Base-by-base conservation (phyloP, 23 red algal species). In the Agarophyton chilense region DNA sequence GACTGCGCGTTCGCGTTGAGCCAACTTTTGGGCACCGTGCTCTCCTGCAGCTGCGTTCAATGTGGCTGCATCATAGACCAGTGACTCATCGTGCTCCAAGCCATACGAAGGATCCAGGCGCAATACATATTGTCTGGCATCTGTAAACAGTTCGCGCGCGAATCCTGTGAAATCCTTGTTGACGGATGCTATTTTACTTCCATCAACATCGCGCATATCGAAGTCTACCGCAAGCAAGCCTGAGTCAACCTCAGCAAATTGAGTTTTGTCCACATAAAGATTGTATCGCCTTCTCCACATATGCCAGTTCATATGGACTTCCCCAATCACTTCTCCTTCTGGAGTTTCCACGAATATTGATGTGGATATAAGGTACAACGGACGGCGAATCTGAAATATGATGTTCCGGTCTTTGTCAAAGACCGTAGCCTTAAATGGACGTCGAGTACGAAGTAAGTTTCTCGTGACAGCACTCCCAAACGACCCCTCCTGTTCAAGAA, bases 111-210 rank as follows among this genome's bases (percentile, higher is more conserved):
- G 84, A 25, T 93, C 91, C 32, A 95, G 19, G 36, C 96, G 96
- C 22, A 98, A 56, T 14, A 98, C 96, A 45, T 98, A 98, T 77
- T 98, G 96, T 9, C 93, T 74, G 34, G 96, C 96, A 77, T 98
- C 96, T 21, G 96, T 96, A 41, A 98, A 98, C 19, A 98, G 49
- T 56, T 98, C 96, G 12, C 94, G 76, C 19, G 81, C 96, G 50
- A 98, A 91, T 2, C 96, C 96, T 10, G 96, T 98, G 28, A 89
- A 98, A 58, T 98, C 96, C 79, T 98, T 98, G 87, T 94, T 91
- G 9, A 98, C 84, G 28, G 78, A 88, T 1, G 93, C 96, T 10
- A 98, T 75, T 35, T 38, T 36, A 8, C 52, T 60, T 0, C 84
- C 88, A 11, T 53, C 43, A n/a, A 84, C 90, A 81, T 87, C 88